Conservation (phyloP, 805 yeast species). For the Candida vartiovaarae region DNA sequence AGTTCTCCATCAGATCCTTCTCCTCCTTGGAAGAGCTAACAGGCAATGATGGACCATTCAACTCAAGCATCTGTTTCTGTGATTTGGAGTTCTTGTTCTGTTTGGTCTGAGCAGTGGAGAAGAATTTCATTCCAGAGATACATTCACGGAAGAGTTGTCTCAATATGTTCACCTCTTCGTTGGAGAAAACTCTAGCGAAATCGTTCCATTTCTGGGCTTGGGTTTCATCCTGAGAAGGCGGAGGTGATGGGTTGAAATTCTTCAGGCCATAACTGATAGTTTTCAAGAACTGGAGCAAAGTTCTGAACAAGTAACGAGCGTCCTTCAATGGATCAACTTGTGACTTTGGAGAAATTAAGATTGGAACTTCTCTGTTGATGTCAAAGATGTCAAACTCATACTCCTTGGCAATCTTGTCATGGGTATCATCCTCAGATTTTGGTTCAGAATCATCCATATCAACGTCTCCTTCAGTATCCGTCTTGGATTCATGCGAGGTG, state of each 20-base stretch:
- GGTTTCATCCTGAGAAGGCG: constrained; percentile 35
- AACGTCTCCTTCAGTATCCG: constrained; percentile 24
- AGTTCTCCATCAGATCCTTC: constrained; percentile 90
- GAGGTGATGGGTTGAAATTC: constrained; percentile 80
- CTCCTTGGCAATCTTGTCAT: constrained; percentile 3
- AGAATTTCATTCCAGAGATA: constrained; percentile 70
- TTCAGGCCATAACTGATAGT: constrained; percentile 86
- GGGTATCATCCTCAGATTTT: constrained; percentile 20
- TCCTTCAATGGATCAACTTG: constrained; percentile 69
- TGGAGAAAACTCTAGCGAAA: constrained; percentile 73
- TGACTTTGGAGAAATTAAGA: constrained; percentile 43
- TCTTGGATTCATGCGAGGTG: not conserved
- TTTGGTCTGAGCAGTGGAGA: constrained; percentile 38
- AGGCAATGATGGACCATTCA: constrained; percentile 76
- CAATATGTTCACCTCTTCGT: constrained; percentile 76
- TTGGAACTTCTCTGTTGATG: constrained; percentile 46
- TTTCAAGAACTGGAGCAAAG: constrained; percentile 82
- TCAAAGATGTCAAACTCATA: constrained; percentile 34
- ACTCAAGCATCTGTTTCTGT: constrained; percentile 22
- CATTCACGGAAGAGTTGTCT: constrained; percentile 79
- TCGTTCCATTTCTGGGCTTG: constrained; percentile 69
- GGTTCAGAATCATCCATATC: constrained; percentile 18
- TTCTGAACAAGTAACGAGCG: constrained; percentile 80
- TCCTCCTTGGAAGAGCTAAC: constrained; percentile 88
- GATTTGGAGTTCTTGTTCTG: constrained; percentile 19